Conservation (phyloP, 306 rosid genomes). For the Medicago arabica region DNA sequence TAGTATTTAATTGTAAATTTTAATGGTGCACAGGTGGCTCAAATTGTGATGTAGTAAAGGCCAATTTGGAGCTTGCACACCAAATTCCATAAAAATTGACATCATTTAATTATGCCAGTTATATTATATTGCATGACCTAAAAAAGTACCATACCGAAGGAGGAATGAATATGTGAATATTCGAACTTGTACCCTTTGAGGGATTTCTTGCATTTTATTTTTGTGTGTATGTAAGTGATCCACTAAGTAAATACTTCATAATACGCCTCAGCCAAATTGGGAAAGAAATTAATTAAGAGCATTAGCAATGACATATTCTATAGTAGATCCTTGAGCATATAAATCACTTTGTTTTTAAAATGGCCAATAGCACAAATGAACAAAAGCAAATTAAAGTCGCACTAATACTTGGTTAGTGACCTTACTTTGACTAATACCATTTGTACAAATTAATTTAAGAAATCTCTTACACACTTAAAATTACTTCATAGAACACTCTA, state of each 20-base stretch:
- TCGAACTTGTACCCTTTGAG: slow-evolving; percentile 6
- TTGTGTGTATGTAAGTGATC: slow-evolving; percentile 30
- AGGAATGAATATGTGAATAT: slow-evolving; percentile 43
- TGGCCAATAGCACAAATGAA: slow-evolving; percentile 6
- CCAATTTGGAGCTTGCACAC: slow-evolving; percentile 32
- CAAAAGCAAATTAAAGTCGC: slow-evolving; percentile 36
- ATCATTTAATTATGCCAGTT: slow-evolving; percentile 20
- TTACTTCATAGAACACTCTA: slow-evolving; percentile 2
- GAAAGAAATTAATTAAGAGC: slow-evolving; percentile 7
- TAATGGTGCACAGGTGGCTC: slow-evolving; percentile 40
- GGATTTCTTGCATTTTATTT: slow-evolving; percentile 5
- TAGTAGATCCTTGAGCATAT: slow-evolving; percentile 30
- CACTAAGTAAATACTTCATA: slow-evolving; percentile 47
- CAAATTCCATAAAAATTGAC: slow-evolving; percentile 24
- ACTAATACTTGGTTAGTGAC: slow-evolving; percentile 32
- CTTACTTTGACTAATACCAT: slow-evolving; percentile 16
- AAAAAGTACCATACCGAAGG: neutral
- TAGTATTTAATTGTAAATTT: slow-evolving; percentile 11
- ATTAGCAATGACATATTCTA: slow-evolving; percentile 22
- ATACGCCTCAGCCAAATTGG: slow-evolving; percentile 30
- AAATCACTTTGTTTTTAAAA: neutral
- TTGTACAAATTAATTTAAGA: slow-evolving; percentile 21
- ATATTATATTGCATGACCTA: slow-evolving; percentile 8
- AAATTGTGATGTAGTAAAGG: neutral
- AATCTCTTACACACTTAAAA: slow-evolving; percentile 6